Conservation (phyloP, 441 rosid genomes). For the Sinapis alba region DNA sequence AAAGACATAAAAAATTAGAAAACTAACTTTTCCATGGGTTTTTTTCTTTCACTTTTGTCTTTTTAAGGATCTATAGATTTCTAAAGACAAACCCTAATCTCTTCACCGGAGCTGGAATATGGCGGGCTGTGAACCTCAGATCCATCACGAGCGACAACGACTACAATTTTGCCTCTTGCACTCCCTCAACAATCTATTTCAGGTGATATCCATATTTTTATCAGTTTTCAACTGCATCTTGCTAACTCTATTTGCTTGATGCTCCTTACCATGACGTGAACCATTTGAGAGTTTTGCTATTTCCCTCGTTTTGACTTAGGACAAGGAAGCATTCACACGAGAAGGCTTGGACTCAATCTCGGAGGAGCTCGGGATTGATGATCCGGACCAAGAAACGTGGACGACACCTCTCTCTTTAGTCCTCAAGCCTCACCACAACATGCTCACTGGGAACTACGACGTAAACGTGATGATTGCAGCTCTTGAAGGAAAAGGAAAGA, state of each 20-base stretch:
- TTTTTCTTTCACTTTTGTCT: too few species aligned
- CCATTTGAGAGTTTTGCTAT: background rate
- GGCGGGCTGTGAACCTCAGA: constrained; percentile 45
- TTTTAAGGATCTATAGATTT: too few species aligned
- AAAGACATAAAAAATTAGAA: too few species aligned
- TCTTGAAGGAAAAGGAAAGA: constrained; percentile 65
- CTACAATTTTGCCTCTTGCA: constrained; percentile 85
- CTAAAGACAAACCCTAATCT: constrained; percentile 6
- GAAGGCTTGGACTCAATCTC: constrained; percentile 65
- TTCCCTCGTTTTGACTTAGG: constrained; percentile 43
- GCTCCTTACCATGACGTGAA: too few species aligned
- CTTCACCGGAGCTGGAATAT: constrained; percentile 26
- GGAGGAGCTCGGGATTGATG: constrained; percentile 60
- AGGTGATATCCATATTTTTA: constrained; percentile 51
- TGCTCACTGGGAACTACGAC: constrained; percentile 79
- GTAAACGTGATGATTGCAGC: constrained; percentile 78
- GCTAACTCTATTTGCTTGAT: too few species aligned
- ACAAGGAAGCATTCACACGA: constrained; percentile 63
- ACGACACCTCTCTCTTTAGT: constrained; percentile 73
- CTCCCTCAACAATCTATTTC: constrained; percentile 91
- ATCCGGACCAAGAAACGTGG: constrained; percentile 63
- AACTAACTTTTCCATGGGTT: too few species aligned
- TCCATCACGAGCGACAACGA: constrained; percentile 85
- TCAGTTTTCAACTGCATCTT: background rate
- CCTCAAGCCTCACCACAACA: constrained; percentile 83